Conservation (phyloP, 2,329 filamentous ascomycete genomes). For the Monilinia polystroma region DNA sequence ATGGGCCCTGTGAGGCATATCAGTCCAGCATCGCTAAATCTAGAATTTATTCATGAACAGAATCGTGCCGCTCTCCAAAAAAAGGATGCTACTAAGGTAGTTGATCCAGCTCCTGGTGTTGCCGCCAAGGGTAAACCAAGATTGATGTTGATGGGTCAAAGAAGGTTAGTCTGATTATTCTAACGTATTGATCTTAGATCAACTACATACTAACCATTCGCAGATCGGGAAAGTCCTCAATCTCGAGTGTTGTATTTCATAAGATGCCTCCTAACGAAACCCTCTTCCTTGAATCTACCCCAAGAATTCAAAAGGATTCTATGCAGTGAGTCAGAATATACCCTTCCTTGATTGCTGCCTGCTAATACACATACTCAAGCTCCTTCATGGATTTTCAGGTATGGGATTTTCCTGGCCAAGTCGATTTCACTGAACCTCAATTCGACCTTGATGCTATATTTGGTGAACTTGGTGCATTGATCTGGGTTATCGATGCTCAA, state of each 20-base stretch:
- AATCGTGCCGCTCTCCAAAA: conserved; percentile 53
- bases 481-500: conserved; percentile 98
- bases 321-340: conserved; percentile 69
- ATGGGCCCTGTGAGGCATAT: conserved; percentile 44
- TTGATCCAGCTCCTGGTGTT: conserved; percentile 47
- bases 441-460: conserved; percentile 95
- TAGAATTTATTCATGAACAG: conserved; percentile 63
- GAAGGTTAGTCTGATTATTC: conserved; percentile 61
- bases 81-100: conserved; percentile 47
- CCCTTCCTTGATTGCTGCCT: background rate
- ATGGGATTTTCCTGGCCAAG: conserved; percentile 94
- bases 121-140: conserved; percentile 70
- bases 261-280: conserved; percentile 96
- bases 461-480: conserved; percentile 86
- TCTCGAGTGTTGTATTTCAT: conserved; percentile 98
- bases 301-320: conserved; percentile 88
- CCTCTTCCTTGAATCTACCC: conserved; percentile 91
- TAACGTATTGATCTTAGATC: background rate
- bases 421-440: conserved; percentile 85
- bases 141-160: conserved; percentile 89
- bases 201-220: conserved; percentile 29
- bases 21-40: conserved; percentile 62
- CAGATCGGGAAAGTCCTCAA: conserved; percentile 97
- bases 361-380: conserved; percentile 47
- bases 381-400: conserved; percentile 99